These are phyloP conservation scores for Penicillium sp. DNA, from an alignment of 2,329 filamentous ascomycete genomes.

Conservation along the genomic window DNA sequence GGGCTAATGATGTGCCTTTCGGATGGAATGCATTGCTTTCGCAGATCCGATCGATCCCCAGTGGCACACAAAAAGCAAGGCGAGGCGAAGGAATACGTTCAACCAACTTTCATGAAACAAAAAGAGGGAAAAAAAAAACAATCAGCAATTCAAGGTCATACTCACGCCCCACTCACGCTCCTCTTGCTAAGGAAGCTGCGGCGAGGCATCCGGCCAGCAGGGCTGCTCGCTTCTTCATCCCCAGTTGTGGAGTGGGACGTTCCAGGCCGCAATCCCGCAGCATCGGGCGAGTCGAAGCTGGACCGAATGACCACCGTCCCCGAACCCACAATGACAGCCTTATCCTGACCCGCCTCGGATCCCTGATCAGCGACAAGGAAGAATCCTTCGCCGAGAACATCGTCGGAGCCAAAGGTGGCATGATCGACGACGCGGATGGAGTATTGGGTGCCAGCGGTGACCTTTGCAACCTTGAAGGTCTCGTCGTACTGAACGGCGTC, in stretches of 20 bases:
- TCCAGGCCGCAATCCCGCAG: constrained; percentile 34
- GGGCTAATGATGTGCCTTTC: no score
- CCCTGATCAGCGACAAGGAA: constrained; percentile 86
- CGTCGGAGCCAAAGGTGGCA: constrained; percentile 74
- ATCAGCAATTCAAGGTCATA: no score
- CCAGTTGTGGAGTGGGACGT: constrained; percentile 32
- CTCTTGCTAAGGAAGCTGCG: constrained; percentile 45
- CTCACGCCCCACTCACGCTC: constrained; percentile 30
- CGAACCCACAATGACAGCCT: constrained; percentile 65
- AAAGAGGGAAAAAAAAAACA: no score
- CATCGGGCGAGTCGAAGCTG: constrained; percentile 53
- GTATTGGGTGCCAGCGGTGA: constrained; percentile 74
- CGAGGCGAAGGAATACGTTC: no score
- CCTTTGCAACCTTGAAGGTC: constrained; percentile 66
- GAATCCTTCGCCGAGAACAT: constrained; percentile 74
- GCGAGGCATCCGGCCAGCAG: constrained; percentile 36
- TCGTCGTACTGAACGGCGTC: constrained; percentile 63
- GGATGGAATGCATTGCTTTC: no score
- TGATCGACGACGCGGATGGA: constrained; percentile 80
- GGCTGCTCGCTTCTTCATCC: constrained; percentile 28
- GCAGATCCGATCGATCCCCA: no score
- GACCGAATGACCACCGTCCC: constrained; percentile 70
- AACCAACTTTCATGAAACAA: no score
- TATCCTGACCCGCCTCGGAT: constrained; percentile 59
- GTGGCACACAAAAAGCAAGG: no score